Evolutionary conservation across 1,284 basidiomycete genomes (phyloP).

Genomic region (Cystobasidium sp.): DNA sequence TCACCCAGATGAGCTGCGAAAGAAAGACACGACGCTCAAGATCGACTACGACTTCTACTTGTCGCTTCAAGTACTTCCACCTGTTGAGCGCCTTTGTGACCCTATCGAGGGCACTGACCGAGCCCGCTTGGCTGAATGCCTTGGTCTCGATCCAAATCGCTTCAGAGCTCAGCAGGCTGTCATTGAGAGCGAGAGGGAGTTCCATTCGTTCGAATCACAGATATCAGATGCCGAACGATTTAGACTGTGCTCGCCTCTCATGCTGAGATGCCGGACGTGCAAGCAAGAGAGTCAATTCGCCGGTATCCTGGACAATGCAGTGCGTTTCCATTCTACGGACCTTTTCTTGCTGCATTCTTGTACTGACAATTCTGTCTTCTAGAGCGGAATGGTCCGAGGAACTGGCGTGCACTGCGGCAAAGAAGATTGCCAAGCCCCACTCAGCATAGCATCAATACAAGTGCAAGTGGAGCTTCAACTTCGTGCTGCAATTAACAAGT

Average conservation of each 20-base stretch:
- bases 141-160: conserved; percentile 85
- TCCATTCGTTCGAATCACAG: conserved; percentile 86
- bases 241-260: conserved; percentile 71
- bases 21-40: conserved; percentile 67
- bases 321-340: conserved; percentile 55
- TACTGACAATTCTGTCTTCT: neutral
- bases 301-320: conserved; percentile 69
- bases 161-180: conserved; percentile 61
- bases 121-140: conserved; percentile 86
- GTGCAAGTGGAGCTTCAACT: conserved; percentile 87
- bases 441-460: conserved; percentile 69
- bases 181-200: conserved; percentile 69
- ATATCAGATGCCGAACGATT: conserved; percentile 86
- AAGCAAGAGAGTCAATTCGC: conserved; percentile 67
- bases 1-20: conserved; percentile 90
- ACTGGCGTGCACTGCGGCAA: conserved; percentile 63
- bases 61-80: conserved; percentile 87
- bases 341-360: conserved; percentile 60
- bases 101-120: conserved; percentile 95
- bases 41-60: conserved; percentile 91
- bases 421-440: conserved; percentile 63
- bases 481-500: conserved; percentile 73
- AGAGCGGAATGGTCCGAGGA: conserved; percentile 56
- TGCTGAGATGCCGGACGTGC: conserved; percentile 76
- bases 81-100: conserved; percentile 92